These are phyloP conservation scores for Monascus purpureus DNA, from an alignment of 495 filamentous ascomycete genomes.

Conservation along the genomic window DNA sequence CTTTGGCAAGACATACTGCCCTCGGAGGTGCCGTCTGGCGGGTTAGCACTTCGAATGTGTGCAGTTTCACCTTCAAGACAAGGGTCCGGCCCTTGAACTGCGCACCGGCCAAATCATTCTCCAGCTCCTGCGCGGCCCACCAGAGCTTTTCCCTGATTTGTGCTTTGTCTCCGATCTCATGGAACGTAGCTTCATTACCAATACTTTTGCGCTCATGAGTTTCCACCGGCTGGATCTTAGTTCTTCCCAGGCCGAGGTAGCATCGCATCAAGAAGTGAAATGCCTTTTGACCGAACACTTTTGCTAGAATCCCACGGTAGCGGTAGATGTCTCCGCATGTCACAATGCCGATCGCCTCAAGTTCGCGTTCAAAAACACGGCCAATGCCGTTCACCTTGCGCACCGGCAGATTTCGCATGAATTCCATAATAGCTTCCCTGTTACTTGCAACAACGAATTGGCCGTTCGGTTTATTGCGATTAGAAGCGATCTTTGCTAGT, in stretches of 20 bases:
- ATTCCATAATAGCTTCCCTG: conserved; percentile 58
- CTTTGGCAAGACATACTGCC: conserved; percentile 57
- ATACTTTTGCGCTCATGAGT: conserved; percentile 89
- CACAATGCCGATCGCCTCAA: conserved; percentile 73
- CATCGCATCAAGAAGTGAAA: conserved; percentile 74
- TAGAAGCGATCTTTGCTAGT: conserved; percentile 87
- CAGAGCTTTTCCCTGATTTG: conserved; percentile 67
- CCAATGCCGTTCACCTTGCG: conserved; percentile 91
- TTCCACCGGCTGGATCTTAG: conserved; percentile 72
- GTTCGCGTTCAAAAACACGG: conserved; percentile 84
- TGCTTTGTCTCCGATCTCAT: conserved; percentile 54
- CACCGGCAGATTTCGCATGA: conserved; percentile 70
- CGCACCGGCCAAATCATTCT: conserved; percentile 67
- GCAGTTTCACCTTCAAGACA: conserved; percentile 83
- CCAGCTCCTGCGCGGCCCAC: conserved; percentile 70
- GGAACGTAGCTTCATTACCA: conserved; percentile 86
- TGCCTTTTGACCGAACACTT: conserved; percentile 82
- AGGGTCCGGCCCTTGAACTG: conserved; percentile 83
- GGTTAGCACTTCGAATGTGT: conserved; percentile 84
- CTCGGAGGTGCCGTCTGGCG: conserved; percentile 63
- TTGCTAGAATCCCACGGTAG: conserved; percentile 54
- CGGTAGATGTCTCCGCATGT: conserved; percentile 82
- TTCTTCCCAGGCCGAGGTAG: conserved; percentile 81
- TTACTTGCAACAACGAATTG: conserved; percentile 67
- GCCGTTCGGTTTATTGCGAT: conserved; percentile 92